Evolutionary conservation across 176 grass and related monocot species (phyloP), one percentile per base, ranked within the genome.

Genomic region (Tillandsia fasciculata): DNA sequence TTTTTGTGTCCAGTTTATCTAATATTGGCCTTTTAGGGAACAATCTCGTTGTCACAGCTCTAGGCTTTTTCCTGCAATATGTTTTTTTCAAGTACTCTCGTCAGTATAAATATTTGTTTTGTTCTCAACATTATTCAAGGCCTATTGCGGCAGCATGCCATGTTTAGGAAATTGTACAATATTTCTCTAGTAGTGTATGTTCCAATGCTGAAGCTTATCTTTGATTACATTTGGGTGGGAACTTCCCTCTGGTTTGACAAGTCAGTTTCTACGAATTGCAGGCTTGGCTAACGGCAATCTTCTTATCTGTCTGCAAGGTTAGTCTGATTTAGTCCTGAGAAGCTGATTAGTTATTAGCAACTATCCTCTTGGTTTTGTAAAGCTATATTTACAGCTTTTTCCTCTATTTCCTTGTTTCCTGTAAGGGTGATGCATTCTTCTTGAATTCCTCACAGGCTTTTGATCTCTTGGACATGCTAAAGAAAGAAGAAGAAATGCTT

Each of bases 401-500:
- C 75, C 15, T 72, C 14, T 65, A 78, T 42, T 71, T 9, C 33
- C 14, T 72, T 66, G 26, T 28, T 14, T 65, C 70, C 18, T 63
- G 22, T 3, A 54, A 42, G 33, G 33, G 9, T 12, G 26, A 10
- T 71, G 11, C 5, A 4, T 0, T 50, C 11, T 78, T 78, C 2
- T 27, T 49, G n/a, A 17, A 11, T 53, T 64, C 3, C 27, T 22
- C 1, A 6, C 68, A 96, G 92, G 81, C 83, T 71, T 89, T 91
- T 81, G 88, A 96, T 87, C 88, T 96, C 58, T 54, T 89, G n/a
- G 85, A 91, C 64, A 96, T 91, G 92, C 71, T 96, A 76, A 91
- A 87, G 80, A 88, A 80, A 72, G 89, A 92, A 76, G 79, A 92
- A 81, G 89, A 89, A 80, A 92, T 96, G 83, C 89, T 92, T 78